These are phyloP conservation scores for Phyllosticta capitalensis DNA, from an alignment of 2,329 filamentous ascomycete genomes.

Conservation along the genomic window DNA sequence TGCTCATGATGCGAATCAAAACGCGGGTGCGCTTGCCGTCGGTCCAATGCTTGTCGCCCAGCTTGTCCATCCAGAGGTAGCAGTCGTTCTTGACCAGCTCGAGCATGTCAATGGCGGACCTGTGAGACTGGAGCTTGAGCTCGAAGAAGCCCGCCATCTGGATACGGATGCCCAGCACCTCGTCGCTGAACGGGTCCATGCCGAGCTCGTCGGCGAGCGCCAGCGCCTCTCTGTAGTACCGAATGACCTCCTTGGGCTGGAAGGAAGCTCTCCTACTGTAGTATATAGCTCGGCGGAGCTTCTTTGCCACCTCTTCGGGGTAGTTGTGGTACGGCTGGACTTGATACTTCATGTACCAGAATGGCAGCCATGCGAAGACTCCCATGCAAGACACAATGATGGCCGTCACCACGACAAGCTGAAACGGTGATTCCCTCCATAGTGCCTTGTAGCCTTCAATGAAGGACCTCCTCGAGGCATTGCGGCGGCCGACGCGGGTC, in stretches of 20 bases:
- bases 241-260: slow-evolving; percentile 66
- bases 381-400: slow-evolving; percentile 32
- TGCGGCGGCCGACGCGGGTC: slow-evolving; percentile 20
- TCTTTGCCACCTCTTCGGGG: slow-evolving; percentile 63
- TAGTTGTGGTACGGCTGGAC: slow-evolving; percentile 44
- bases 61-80: slow-evolving; percentile 38
- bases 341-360: slow-evolving; percentile 39
- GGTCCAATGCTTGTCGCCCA: slow-evolving; percentile 32
- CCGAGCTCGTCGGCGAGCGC: slow-evolving; percentile 60
- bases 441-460: slow-evolving; percentile 24
- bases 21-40: slow-evolving; percentile 51
- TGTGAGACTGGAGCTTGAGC: slow-evolving; percentile 55
- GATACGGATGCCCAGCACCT: slow-evolving; percentile 82
- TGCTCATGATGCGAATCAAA: slow-evolving; percentile 62
- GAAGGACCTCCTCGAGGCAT: slow-evolving; percentile 18
- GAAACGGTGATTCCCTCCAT: slow-evolving; percentile 29
- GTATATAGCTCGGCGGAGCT: slow-evolving; percentile 76
- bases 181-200: slow-evolving; percentile 83
- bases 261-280: slow-evolving; percentile 51
- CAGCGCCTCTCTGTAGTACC: slow-evolving; percentile 75
- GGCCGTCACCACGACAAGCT: slow-evolving; percentile 27
- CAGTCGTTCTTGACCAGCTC: slow-evolving; percentile 68
- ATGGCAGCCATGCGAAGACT: slow-evolving; percentile 35
- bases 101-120: slow-evolving; percentile 64
- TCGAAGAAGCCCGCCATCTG: slow-evolving; percentile 73